phyloP scores from a whole-genome alignment of 371 early-diverging fungal species.

The Nematocida sp. region DNA sequence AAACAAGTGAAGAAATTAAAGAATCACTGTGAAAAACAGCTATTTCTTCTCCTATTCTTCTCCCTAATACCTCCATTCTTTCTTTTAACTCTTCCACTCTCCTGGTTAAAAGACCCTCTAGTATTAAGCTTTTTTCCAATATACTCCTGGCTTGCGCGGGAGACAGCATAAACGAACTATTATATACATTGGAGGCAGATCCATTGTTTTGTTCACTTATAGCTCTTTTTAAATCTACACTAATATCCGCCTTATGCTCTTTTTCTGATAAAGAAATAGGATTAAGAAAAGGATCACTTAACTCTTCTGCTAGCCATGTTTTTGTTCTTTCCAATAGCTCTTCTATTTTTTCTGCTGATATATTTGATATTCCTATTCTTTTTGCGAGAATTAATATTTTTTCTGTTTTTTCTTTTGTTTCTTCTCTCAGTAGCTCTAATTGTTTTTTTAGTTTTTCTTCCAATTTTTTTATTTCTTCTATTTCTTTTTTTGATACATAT shows the following conservation, averaged over 20 bases:
- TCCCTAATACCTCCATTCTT: conserved; percentile 5
- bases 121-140: not conserved
- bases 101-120: not conserved
- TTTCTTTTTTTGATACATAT: not conserved
- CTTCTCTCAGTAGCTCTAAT: conserved; percentile 18
- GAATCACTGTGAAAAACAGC: not conserved
- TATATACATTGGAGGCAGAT: not conserved
- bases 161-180: not conserved
- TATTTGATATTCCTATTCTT: not conserved
- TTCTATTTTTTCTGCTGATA: conserved; percentile 28
- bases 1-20: not conserved
- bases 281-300: too few species aligned
- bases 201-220: not conserved
- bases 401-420: conserved; percentile 31
- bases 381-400: not conserved
- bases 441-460: conserved; percentile 34
- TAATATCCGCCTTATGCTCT: too few species aligned
- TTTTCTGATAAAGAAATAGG: too few species aligned
- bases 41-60: too few species aligned
- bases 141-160: not conserved
- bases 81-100: not conserved
- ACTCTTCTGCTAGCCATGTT: too few species aligned
- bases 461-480: not conserved
- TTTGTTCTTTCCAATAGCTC: conserved; percentile 13
- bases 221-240: too few species aligned